Evolutionary conservation across 345 rosid genomes (phyloP), one percentile per base, ranked within the genome.

Genomic region (Pugionium dolabratum): DNA sequence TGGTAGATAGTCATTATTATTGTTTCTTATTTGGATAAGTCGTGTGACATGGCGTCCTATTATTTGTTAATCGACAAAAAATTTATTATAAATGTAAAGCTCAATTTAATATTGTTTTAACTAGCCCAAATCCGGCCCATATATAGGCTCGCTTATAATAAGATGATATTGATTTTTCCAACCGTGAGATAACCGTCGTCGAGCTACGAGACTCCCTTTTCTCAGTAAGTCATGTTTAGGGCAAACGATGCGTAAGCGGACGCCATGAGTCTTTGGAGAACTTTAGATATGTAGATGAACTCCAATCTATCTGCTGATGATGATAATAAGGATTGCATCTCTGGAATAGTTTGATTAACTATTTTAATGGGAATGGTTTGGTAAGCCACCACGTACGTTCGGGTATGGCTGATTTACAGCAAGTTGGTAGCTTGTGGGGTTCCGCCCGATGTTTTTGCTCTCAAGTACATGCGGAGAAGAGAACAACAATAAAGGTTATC

Each of bases 361-460:
- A 75, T 27, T 80, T 86, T 77, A 86, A 81, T 79, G 76, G 83
- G 50, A 74, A 75, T 47, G 91, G 84, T n/a, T 67, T 85, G 78
- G 81, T 85, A 51, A 78, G 87, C 53, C 84, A 88, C 68, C 88
- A 88, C 18, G 18, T 18, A 18, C 18, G 18, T 18, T 18, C 18
- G 18, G 89, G 96, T 85, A 57, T 74, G 82, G 63, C 44, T 76
- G 48, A 62, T 90, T 41, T 88, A 82, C 78, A 54, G 79, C 41
- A 82, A 86, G 76, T 90, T 93, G 96, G 50, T 83, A 53, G 30
- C 74, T 50, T 83, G 84, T 73, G 86, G 90, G 30, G 78, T 85
- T 62, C 63, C 71, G 26, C 92, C 89, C 3, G 78, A 81, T 70
- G 79, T 84, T 62, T 85, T 79, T 72, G 80, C 92, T 50, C 68